phyloP scores from a whole-genome alignment of 2,329 filamentous ascomycete genomes.

The Fusarium mundagurra region DNA sequence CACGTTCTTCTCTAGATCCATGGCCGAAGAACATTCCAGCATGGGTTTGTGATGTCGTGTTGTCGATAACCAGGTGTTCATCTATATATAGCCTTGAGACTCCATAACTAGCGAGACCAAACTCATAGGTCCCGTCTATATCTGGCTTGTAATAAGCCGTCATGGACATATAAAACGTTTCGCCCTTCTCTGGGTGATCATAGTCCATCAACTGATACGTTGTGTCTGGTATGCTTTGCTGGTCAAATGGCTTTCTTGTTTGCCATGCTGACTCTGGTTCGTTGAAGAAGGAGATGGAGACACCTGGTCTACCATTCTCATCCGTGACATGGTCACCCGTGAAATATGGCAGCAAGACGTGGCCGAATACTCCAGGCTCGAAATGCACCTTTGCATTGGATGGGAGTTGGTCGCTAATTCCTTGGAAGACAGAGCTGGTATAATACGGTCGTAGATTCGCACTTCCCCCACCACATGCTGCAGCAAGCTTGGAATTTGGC shows the following conservation, averaged over 20 bases:
- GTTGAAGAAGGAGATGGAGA: constrained; percentile 19
- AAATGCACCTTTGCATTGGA: neutral
- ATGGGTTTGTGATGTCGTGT: constrained; percentile 42
- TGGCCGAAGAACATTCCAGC: constrained; percentile 50
- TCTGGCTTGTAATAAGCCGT: constrained; percentile 30
- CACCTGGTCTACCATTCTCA: neutral
- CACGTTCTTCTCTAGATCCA: constrained; percentile 46
- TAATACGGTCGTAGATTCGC: constrained; percentile 47
- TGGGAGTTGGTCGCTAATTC: constrained; percentile 31
- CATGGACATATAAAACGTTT: constrained; percentile 38
- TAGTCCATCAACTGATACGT: constrained; percentile 44
- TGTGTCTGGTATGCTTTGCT: constrained; percentile 34
- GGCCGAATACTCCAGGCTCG: constrained; percentile 23
- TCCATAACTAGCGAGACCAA: constrained; percentile 47
- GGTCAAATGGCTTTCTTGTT: constrained; percentile 29
- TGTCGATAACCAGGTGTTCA: constrained; percentile 46
- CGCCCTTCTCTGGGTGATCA: constrained; percentile 21
- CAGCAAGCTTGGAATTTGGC: constrained; percentile 58
- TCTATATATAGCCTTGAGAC: constrained; percentile 47
- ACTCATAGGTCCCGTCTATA: constrained; percentile 41
- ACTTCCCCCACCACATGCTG: constrained; percentile 48
- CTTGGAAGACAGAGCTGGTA: constrained; percentile 45
- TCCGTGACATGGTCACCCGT: constrained; percentile 5
- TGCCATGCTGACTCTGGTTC: neutral
- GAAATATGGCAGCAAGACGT: constrained; percentile 11